Conservation (phyloP, 768 basidiomycete genomes). For the Tephrocybe sp. region DNA sequence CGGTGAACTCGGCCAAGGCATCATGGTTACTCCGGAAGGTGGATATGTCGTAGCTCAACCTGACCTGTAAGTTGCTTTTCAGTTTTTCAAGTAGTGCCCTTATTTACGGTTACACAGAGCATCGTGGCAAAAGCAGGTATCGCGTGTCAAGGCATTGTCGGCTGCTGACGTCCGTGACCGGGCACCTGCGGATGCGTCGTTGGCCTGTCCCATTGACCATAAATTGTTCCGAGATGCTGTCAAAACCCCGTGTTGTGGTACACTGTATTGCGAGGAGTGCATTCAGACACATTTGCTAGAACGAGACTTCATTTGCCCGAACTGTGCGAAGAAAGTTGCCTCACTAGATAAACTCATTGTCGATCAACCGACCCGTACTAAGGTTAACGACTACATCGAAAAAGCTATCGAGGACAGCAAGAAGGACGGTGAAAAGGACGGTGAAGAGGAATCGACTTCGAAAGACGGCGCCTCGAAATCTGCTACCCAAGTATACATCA, state of each 20-base stretch:
- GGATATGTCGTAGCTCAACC: constrained; percentile 97
- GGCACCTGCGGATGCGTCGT: constrained; percentile 71
- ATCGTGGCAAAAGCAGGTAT: constrained; percentile 93
- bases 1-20: constrained; percentile 74
- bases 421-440: constrained; percentile 64
- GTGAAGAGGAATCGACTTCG: constrained; percentile 40
- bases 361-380: constrained; percentile 79
- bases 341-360: constrained; percentile 83
- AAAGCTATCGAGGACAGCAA: constrained; percentile 76
- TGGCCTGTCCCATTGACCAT: constrained; percentile 90
- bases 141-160: constrained; percentile 77
- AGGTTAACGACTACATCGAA: constrained; percentile 82
- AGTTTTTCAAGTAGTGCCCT: background rate
- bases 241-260: constrained; percentile 93
- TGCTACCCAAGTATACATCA: constrained; percentile 34
- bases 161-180: constrained; percentile 89
- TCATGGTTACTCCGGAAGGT: constrained; percentile 99
- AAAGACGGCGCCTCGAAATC: constrained; percentile 21
- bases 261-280: constrained; percentile 94
- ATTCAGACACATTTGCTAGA: constrained; percentile 93
- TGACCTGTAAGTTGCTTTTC: constrained; percentile 72
- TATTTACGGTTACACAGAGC: constrained; percentile 45
- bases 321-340: constrained; percentile 83
- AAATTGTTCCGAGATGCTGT: constrained; percentile 93
- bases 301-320: constrained; percentile 92